phyloP scores from a whole-genome alignment of 768 basidiomycete genomes.

The Calocybe gangraenosa region DNA sequence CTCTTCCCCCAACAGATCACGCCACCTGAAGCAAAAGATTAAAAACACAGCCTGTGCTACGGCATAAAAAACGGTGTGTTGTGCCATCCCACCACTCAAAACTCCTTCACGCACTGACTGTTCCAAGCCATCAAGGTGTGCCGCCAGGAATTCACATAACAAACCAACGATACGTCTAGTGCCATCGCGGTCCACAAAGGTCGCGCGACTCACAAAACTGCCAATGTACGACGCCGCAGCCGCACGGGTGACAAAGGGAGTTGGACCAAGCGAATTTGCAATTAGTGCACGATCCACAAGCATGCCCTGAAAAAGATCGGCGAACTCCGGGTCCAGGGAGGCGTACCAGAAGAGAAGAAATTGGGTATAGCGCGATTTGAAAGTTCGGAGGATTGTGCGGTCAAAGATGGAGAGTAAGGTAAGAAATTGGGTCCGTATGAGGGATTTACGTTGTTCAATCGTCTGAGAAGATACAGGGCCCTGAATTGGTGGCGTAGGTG shows the following conservation, averaged over 20 bases:
- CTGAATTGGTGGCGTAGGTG: slow-evolving; percentile 8
- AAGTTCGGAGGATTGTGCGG: slow-evolving; percentile 88
- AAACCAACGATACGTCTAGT: slow-evolving; percentile 72
- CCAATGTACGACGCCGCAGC: slow-evolving; percentile 95
- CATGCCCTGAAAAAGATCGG: slow-evolving; percentile 91
- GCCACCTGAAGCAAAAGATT: slow-evolving; percentile 98
- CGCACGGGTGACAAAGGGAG: slow-evolving; percentile 75
- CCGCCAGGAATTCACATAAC: slow-evolving; percentile 82
- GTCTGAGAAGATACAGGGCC: slow-evolving; percentile 11
- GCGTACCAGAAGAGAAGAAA: slow-evolving; percentile 96
- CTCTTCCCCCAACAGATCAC: slow-evolving; percentile 71
- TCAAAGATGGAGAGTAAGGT: slow-evolving; percentile 92
- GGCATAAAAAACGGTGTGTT: slow-evolving; percentile 84
- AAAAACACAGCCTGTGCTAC: slow-evolving; percentile 89
- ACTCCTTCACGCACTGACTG: slow-evolving; percentile 38
- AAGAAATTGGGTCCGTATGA: slow-evolving; percentile 68
- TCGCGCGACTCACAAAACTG: slow-evolving; percentile 85
- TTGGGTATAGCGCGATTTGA: slow-evolving; percentile 96
- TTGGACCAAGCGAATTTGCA: slow-evolving; percentile 18
- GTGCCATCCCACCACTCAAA: slow-evolving; percentile 24
- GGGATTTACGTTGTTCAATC: slow-evolving; percentile 22
- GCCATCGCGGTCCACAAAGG: slow-evolving; percentile 73
- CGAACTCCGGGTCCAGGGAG: slow-evolving; percentile 83
- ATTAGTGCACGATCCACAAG: slow-evolving; percentile 91
- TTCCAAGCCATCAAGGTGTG: slow-evolving; percentile 72